Evolutionary conservation across 257 asterid genomes (phyloP).

Genomic region (Nicotiana sylvestris): DNA sequence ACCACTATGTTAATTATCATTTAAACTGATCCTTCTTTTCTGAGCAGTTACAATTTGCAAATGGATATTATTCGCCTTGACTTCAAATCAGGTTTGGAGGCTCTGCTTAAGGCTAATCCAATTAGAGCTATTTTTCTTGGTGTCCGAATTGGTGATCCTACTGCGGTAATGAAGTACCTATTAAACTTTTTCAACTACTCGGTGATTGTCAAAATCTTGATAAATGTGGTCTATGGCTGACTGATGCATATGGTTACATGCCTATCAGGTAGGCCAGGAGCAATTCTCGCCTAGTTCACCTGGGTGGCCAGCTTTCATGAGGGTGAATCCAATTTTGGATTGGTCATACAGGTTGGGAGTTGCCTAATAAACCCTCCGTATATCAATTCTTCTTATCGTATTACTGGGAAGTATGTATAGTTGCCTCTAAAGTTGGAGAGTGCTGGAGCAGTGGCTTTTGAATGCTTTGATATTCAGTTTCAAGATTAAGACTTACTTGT

Average conservation of each 20-base stretch:
- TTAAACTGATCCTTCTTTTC: conserved; percentile 13
- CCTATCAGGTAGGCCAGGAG: conserved; percentile 81
- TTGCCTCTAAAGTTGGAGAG: not conserved
- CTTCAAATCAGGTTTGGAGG: conserved; percentile 85
- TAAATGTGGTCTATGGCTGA: conserved; percentile 5
- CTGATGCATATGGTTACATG: not conserved
- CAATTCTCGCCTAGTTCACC: conserved; percentile 95
- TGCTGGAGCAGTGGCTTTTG: not conserved
- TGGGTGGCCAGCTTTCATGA: conserved; percentile 97
- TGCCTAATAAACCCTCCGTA: not conserved
- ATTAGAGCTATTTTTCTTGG: conserved; percentile 91
- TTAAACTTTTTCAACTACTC: not conserved
- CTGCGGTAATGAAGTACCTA: conserved; percentile 53
- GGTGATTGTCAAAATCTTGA: not conserved
- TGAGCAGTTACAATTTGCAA: conserved; percentile 68
- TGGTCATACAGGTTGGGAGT: conserved; percentile 79
- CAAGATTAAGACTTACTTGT: not conserved
- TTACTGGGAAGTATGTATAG: not conserved
- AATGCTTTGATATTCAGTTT: not conserved
- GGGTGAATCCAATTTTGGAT: conserved; percentile 94
- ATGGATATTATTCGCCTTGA: conserved; percentile 83
- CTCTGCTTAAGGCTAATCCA: conserved; percentile 65
- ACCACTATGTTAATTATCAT: conserved; percentile 11
- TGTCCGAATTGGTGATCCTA: conserved; percentile 91
- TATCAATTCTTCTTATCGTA: not conserved